Base-by-base conservation (phyloP, 768 basidiomycete species). In the Daedalea quercina region DNA sequence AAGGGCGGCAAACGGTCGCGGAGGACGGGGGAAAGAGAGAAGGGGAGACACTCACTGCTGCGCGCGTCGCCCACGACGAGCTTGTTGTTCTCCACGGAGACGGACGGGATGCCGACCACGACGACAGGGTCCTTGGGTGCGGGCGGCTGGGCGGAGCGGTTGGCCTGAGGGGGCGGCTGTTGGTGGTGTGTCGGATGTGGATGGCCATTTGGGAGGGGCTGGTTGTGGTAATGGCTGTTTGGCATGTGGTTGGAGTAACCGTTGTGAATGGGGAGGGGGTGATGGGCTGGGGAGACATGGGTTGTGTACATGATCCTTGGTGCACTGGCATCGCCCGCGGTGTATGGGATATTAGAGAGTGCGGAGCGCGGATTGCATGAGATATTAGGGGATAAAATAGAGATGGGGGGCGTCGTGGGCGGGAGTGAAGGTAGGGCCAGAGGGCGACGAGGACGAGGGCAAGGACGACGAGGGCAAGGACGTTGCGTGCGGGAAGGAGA, bases 101-200 rank as follows among this genome's bases (percentile, higher is more conserved):
- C 83, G 54, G 90, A 82, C 60, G 90, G 90, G 51, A 90, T 80
- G 43, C 82, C 90, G 60, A 79, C 68, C 57, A 90, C 84, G 53
- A 71, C 74, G 68, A 89, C 74, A 57, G 81, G 79, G 53, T 85
- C 80, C 69, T 81, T 85, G 55, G 61, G 63, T n/a, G 60, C 52
- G 17, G 58, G 61, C 26, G 59, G 50, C 4, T 59, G 53, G 17
- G 63, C 28, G 51, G 57, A 58, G 43, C 60, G 59, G 49, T 51
- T 54, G 22, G 56, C 20, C 37, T 55, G 59, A 31, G 55, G 46
- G 33, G 25, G 59, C 26, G 53, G 60, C n/a, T 47, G 57, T 44
- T 50, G 58, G 4, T 15, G 19, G 3, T 40, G 28, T 31, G 4
- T 4, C 19, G 44, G 62, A 52, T 54, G 62, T 44, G 43, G 48